Evolutionary conservation across 345 rosid genomes (phyloP), one percentile per base, ranked within the genome.

Genomic region (Arabis alpina): DNA sequence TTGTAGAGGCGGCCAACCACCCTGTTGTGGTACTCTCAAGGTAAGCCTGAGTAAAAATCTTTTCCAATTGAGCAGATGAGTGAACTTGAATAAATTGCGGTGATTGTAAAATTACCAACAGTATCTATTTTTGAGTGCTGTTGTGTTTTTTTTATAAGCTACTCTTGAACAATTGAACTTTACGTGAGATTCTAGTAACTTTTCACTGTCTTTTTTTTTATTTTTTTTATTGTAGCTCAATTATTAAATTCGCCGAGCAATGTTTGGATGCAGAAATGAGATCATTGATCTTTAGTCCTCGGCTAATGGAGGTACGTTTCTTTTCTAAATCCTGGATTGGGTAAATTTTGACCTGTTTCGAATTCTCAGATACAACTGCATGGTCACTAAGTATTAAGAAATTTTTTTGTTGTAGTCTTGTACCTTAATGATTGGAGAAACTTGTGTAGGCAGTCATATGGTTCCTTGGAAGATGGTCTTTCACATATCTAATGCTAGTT

Each of bases 401-500:
- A n/a, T n/a, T n/a, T n/a, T n/a, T n/a, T n/a, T 52, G 24, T 58
- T 58, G 48, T 61, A 50, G 30, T 57, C 41, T 65, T 51, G 53
- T 65, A 57, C 51, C 27, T 59, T 42, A 43, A 1, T 75, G 51
- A 67, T 59, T 74, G 27, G 47, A 62, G 59, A 54, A 67, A 68
- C 41, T 24, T 62, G 47, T 83, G 66, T 80, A 93, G 98, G 97
- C 97, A 77, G 80, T 93, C 70, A 73, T 89, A 80, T 93, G 97
- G 98, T 91, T 93, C 82, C 97, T 93, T 76, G 89, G 94, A 56
- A 89, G 97, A 84, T 91, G 97, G 98, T 87, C 92, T 56, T 84
- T 74, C 52, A 93, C 98, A 73, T 93, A 88, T 71, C 80, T 93
- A 45, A 76, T 93, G 89, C 69, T 96, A 66, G 76, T 77, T 36